These are phyloP conservation scores for Magnaporthiopsis poae DNA, from an alignment of 2,329 filamentous ascomycete species.

Conservation along the genomic window DNA sequence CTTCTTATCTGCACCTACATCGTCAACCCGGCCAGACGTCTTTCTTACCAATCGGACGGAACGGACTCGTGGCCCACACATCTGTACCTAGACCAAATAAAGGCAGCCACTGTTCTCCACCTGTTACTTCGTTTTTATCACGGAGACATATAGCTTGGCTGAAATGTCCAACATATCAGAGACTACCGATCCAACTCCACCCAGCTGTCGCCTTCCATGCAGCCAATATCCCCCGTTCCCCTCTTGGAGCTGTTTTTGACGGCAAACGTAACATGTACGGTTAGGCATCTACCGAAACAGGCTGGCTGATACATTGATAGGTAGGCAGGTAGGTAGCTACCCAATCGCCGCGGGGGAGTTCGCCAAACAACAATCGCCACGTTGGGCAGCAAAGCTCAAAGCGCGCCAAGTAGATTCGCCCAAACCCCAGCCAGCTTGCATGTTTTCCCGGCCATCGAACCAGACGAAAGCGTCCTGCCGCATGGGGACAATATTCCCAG, in stretches of 20 bases:
- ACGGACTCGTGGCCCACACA: not conserved
- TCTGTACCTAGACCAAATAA: not conserved
- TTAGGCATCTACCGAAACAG: not conserved
- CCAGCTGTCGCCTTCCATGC: not conserved
- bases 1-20: not conserved
- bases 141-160: no score
- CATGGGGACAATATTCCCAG: not conserved
- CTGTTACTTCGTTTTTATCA: not conserved
- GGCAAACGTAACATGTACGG: no score
- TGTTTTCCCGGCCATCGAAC: not conserved
- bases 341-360: not conserved
- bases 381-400: not conserved
- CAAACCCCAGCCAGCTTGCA: not conserved
- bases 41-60: not conserved
- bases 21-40: not conserved
- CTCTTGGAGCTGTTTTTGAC: not conserved
- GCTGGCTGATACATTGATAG: no score
- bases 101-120: not conserved
- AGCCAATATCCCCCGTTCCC: not conserved
- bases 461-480: not conserved
- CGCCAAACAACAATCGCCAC: not conserved
- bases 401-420: not conserved
- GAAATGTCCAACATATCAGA: no score
- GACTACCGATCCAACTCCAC: no score
- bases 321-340: not conserved